These are phyloP conservation scores for Aspergillus brasiliensis DNA, from an alignment of 2,329 filamentous ascomycete genomes.

Conservation along the genomic window DNA sequence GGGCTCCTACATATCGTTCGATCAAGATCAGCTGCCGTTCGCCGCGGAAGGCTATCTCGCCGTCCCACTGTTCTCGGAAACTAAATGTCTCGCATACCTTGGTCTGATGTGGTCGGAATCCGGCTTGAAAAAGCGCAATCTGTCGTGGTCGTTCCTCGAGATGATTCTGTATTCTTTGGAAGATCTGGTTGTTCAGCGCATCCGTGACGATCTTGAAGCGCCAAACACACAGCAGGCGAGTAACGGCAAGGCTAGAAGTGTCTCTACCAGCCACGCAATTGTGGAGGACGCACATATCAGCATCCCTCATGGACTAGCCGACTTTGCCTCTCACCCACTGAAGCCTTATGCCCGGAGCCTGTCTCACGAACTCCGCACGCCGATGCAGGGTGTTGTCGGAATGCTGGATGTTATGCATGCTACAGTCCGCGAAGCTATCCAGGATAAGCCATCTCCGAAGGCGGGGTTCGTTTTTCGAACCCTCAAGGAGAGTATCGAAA, in stretches of 20 bases:
- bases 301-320: conserved; percentile 58
- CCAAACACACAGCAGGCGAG: conserved; percentile 32
- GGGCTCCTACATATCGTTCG: conserved; percentile 62
- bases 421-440: conserved; percentile 67
- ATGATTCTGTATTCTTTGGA: conserved; percentile 69
- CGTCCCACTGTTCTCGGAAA: conserved; percentile 65
- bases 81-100: conserved; percentile 69
- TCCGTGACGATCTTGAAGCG: conserved; percentile 58
- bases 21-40: conserved; percentile 59
- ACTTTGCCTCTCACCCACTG: conserved; percentile 62
- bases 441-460: conserved; percentile 54
- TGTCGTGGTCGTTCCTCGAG: conserved; percentile 69
- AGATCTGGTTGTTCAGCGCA: conserved; percentile 63
- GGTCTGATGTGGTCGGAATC: conserved; percentile 71
- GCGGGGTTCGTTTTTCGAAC: conserved; percentile 61
- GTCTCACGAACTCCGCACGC: conserved; percentile 71
- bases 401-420: conserved; percentile 78
- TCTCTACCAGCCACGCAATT: conserved; percentile 22
- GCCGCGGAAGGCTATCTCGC: conserved; percentile 68
- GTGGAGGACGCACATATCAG: conserved; percentile 41
- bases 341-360: conserved; percentile 72
- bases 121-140: conserved; percentile 56
- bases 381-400: conserved; percentile 75
- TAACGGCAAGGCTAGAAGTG: conserved; percentile 26
- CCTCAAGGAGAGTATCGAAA: conserved; percentile 69